Conservation (phyloP, 805 yeast genomes). For the Pichia membranifaciens region DNA sequence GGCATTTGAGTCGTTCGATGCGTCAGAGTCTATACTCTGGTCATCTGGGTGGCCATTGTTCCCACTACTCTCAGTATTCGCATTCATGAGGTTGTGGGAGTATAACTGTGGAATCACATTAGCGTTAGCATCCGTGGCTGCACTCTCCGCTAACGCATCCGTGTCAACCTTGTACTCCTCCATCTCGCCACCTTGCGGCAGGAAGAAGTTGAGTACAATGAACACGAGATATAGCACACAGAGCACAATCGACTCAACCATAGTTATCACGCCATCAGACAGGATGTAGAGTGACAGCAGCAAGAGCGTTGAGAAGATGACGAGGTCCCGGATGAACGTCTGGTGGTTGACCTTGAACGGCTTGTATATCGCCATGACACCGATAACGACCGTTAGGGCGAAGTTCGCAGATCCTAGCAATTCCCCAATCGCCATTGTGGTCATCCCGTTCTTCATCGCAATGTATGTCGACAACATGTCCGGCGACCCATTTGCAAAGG, state of each 20-base stretch:
- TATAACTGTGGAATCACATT: background rate
- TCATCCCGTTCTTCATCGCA: conserved; percentile 61
- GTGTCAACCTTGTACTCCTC: background rate
- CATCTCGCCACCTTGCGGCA: conserved; percentile 15
- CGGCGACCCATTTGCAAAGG: conserved; percentile 90
- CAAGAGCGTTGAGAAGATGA: conserved; percentile 49
- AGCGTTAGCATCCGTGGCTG: background rate
- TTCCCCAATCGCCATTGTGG: conserved; percentile 48
- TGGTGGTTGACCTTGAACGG: conserved; percentile 45
- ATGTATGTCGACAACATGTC: conserved; percentile 81
- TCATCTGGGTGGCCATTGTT: background rate
- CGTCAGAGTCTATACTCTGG: conserved; percentile 1
- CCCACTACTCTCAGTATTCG: background rate
- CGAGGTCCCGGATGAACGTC: conserved; percentile 55
- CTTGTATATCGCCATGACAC: conserved; percentile 28
- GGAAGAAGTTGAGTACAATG: conserved; percentile 37
- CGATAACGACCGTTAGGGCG: conserved; percentile 46
- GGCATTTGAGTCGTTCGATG: conserved; percentile 7
- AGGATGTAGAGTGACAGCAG: conserved; percentile 46
- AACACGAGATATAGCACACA: conserved; percentile 47
- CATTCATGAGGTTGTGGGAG: background rate
- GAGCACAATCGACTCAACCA: conserved; percentile 54
- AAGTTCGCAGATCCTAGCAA: conserved; percentile 50
- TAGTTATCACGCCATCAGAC: conserved; percentile 47
- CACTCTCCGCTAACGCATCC: no score